Base-by-base conservation (phyloP, 768 basidiomycete species). In the Collybia sp. region DNA sequence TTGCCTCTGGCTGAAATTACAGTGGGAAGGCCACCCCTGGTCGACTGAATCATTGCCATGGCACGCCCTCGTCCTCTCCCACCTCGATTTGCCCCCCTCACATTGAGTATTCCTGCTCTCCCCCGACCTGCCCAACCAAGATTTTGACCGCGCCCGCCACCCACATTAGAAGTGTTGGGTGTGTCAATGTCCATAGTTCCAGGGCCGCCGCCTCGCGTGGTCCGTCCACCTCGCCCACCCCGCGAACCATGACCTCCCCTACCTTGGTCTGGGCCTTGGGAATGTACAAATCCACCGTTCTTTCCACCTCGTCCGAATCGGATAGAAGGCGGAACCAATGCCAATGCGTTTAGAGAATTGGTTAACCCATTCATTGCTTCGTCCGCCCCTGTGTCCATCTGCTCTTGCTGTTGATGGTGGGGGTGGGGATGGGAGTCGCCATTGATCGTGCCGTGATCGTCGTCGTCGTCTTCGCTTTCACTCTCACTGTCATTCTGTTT, bases 271-370 rank as follows among this genome's bases (percentile, higher is more conserved):
- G 30, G 40, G 12, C 12, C 10, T 12, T 31, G 16, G 15, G 9
- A 59, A 41, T 68, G 63, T 31, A 59, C 68, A 50, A 83, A 77
- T 6, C 78, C 82, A 19, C 74, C 75, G 16, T 59, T 65, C 52
- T 73, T 78, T 3, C 80, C 82, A 0, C 88, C 88, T 33, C 86
- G 72, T 18, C 88, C 88, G 49, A 91, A 91, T 11, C 82, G 75
- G 35, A 90, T 75, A 0, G 83, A 73, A 2, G 78, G 64, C 3
- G 88, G 88, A 1, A 90, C 77, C 45, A 90, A 74, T 8, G 79
- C 69, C 5, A 78, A 66, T 1, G 74, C 63, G 39, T 63, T 63
- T 52, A 77, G 53, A 1, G 72, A 72, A 18, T 69, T 61, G 15
- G 79, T 58, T 12, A 90, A 70, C 12, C 65, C 66, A 42, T 84